Percentiles rank a stretch among this genome's conserved stretches.
Conservation (phyloP, 1,284 basidiomycete genomes). For the Stereum hirsutum region DNA sequence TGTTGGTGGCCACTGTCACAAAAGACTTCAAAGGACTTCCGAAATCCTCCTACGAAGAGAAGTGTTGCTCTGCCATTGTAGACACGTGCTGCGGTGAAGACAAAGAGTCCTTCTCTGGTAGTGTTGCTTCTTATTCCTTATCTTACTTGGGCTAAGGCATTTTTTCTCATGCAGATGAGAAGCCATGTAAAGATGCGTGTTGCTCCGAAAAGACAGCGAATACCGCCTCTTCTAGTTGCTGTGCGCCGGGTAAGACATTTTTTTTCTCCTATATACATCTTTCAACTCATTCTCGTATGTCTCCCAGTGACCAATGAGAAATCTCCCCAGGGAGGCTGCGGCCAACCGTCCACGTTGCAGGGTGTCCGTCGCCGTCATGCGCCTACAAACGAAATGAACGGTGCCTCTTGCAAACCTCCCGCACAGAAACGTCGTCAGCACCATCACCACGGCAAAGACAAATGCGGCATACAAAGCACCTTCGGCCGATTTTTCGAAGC, state of each 20-base stretch:
- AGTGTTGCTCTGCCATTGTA: too few species aligned
- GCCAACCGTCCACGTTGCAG: not conserved
- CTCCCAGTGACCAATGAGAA: not conserved
- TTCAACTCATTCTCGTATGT: not conserved
- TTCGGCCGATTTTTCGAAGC: constrained; percentile 10
- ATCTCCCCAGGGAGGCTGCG: not conserved
- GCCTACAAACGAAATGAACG: not conserved
- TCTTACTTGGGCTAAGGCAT: too few species aligned
- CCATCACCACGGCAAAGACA: not conserved
- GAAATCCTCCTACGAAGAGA: too few species aligned
- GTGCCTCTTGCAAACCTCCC: too few species aligned
- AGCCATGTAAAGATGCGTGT: not conserved
- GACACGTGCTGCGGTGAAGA: too few species aligned
- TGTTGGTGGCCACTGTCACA: too few species aligned
- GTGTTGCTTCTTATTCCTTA: not conserved
- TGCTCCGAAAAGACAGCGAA: not conserved
- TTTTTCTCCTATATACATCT: not conserved
- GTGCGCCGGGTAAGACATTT: not conserved
- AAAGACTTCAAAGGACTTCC: too few species aligned
- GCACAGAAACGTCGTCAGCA: not conserved
- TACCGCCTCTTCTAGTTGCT: not conserved
- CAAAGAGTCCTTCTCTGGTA: constrained; percentile 2
- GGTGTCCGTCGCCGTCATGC: not conserved
- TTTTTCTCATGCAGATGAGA: not conserved
- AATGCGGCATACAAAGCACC: constrained; percentile 3